Base-by-base conservation (phyloP, 495 filamentous ascomycete species). In the Neurospora cerealis region DNA sequence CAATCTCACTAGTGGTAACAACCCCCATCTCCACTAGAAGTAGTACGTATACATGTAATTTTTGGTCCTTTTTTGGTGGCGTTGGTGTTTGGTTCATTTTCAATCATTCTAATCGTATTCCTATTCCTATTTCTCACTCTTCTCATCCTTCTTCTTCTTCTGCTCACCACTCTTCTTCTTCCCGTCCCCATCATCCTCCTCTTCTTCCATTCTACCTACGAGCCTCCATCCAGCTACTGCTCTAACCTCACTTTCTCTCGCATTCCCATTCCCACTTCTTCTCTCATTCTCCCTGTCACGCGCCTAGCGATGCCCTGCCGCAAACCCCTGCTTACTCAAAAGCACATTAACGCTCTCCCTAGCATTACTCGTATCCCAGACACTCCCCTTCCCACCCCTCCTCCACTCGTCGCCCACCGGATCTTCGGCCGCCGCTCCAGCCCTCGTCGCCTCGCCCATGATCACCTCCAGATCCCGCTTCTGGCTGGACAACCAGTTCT, bases 381-480 rank as follows among this genome's bases (percentile, higher is more conserved):
- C 76, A 72, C 86, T 85, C 28, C 85, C 82, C 72, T 80, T 77
- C 0, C 87, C 87, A 34, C 87, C 87, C 38, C 82, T 79, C 73
- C 87, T 81, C 87, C 87, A 89, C 81, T 89, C 87, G 54, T 89
- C 87, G 7, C 87, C 86, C 8, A 75, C 81, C 1, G 82, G 82
- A 48, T 86, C 84, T 73, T 93, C 91, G 10, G 89, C 91, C 1
- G 54, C 54, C 24, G 54, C 54, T 66, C 88, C 91, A 9, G 90
- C 90, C 36, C 90, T 85, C 54, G 86, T 86, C 5, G 88, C 89
- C 81, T 98, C 96, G 41, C 96, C 96, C 69, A 95, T 82, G 54
- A 98, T 90, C 11, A 95, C 89, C 80, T 98, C 95, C 70, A 98
- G 84, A 82, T 99, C 96, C 69, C 96, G 83, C 78, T 91, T 92